Percentiles rank a stretch among this genome's conserved stretches.
Evolutionary conservation across 805 yeast species (phyloP).

Genomic region (Ogataea thermomethanolica): DNA sequence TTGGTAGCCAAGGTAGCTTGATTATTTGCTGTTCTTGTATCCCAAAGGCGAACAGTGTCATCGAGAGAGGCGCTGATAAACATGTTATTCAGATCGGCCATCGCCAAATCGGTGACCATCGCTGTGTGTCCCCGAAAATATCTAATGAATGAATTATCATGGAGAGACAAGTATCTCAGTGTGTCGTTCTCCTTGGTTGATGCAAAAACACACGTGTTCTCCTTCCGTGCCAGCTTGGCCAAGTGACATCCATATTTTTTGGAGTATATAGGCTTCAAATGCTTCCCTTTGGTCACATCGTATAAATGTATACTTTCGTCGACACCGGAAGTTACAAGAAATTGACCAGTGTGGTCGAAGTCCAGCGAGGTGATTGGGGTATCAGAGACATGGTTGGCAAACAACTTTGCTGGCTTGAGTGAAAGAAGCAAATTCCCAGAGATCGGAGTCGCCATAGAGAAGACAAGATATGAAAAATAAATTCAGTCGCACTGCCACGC

Average conservation of each 20-base stretch:
- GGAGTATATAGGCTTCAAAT: conserved; percentile 64
- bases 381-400: conserved; percentile 40
- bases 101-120: conserved; percentile 67
- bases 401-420: conserved; percentile 37
- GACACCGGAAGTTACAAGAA: conserved; percentile 67
- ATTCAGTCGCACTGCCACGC: conserved; percentile 1
- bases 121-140: conserved; percentile 87
- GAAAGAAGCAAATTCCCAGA: conserved; percentile 11
- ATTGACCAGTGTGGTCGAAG: conserved; percentile 82
- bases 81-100: conserved; percentile 64
- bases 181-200: conserved; percentile 78
- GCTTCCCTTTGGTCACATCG: conserved; percentile 67
- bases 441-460: conserved; percentile 4
- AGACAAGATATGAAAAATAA: conserved; percentile 1
- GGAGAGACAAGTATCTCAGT: conserved; percentile 70
- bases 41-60: conserved; percentile 85
- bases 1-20: conserved; percentile 59
- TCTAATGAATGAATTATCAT: conserved; percentile 74
- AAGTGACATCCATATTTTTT: conserved; percentile 91
- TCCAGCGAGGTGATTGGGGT: conserved; percentile 66
- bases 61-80: conserved; percentile 71
- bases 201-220: conserved; percentile 66
- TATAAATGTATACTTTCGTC: conserved; percentile 84
- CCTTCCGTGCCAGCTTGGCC: conserved; percentile 74
- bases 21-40: conserved; percentile 61